Evolutionary conservation across 202 grass and related monocot genomes (phyloP), one percentile per base, ranked within the genome.

Genomic region (Sporobolus alterniflorus): DNA sequence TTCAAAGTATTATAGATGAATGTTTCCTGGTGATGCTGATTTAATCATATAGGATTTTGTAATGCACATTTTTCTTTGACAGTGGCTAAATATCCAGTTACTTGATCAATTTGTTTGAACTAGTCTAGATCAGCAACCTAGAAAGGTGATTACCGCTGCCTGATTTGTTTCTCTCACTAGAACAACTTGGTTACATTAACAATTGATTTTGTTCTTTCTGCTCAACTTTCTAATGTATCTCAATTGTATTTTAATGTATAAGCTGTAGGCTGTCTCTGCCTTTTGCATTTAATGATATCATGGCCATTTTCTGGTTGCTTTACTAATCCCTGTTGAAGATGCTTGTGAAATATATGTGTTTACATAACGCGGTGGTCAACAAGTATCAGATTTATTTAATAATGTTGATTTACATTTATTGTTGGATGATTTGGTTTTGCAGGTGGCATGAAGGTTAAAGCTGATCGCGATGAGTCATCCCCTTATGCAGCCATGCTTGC

Each of bases 401-500:
- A 1, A 55, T 77, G 1, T 54, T n/a, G 18, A 33, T 67, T 4
- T 61, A 46, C 12, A 22, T 2, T 33, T 54, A 25, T 65, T 46
- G 2, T 75, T 59, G 26, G 0, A 0, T 52, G 25, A 48, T 81
- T 59, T 21, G 17, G 17, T 74, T 48, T 69, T 83, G 29, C 71
- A 97, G 94, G 94, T 82, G 94, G 91, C 59, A 97, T 97, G 94
- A 97, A 97, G 89, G 94, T 97, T 11, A 97, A 97, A 75, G 94
- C 94, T 51, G 94, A 97, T 32, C 92, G 91, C 82, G 89, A 97
- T 56, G 91, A 97, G 59, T 97, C 94, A 84, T 97, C 94, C 67
- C 91, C 91, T 52, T 97, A 97, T 62, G 91, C 91, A 68, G 94
- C 94, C 48, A 97, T 97, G 94, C 94, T 97, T 97, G 94, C 91